Percentiles rank a stretch among this genome's conserved stretches.
phyloP scores from a whole-genome alignment of 805 yeast genomes.

The Wickerhamomyces kurtzmanii region DNA sequence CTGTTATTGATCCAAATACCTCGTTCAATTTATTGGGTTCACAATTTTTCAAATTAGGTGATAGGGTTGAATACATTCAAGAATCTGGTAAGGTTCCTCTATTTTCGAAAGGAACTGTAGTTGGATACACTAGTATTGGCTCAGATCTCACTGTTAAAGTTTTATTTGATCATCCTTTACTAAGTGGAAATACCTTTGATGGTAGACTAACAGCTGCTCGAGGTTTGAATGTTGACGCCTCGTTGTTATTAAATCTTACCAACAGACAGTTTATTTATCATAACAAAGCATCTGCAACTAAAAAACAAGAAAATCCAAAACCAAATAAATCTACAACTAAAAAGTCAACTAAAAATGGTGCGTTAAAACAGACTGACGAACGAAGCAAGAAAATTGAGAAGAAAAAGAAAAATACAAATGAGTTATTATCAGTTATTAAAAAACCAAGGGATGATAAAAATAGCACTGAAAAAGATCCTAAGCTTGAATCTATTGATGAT shows the following conservation, averaged over 20 bases:
- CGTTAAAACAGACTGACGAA: constrained; percentile 5
- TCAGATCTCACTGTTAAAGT: constrained; percentile 54
- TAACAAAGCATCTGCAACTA: constrained; percentile 44
- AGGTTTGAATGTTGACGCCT: constrained; percentile 76
- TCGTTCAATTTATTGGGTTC: constrained; percentile 62
- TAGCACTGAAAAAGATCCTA: constrained; percentile 2
- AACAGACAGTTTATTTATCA: constrained; percentile 69
- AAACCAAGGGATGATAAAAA: constrained; percentile 11
- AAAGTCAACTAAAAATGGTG: constrained; percentile 2
- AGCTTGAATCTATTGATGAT: constrained; percentile 8
- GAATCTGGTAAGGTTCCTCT: constrained; percentile 85
- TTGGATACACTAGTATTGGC: constrained; percentile 57
- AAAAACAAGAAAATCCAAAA: constrained; percentile 5
- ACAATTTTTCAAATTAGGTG: constrained; percentile 81
- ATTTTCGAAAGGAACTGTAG: constrained; percentile 85
- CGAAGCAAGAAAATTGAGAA: constrained; percentile 17
- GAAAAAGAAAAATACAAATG: constrained; percentile 26
- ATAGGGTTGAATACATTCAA: constrained; percentile 77
- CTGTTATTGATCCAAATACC: constrained; percentile 66
- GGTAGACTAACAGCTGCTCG: constrained; percentile 72
- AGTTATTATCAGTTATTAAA: constrained; percentile 34
- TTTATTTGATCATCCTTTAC: constrained; percentile 72
- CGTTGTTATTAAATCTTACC: constrained; percentile 70
- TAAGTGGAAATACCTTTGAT: constrained; percentile 75
- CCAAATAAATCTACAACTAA: constrained; percentile 2